Evolutionary conservation across 2,329 filamentous ascomycete genomes (phyloP).

Genomic region (Talaromyces pinophilus): DNA sequence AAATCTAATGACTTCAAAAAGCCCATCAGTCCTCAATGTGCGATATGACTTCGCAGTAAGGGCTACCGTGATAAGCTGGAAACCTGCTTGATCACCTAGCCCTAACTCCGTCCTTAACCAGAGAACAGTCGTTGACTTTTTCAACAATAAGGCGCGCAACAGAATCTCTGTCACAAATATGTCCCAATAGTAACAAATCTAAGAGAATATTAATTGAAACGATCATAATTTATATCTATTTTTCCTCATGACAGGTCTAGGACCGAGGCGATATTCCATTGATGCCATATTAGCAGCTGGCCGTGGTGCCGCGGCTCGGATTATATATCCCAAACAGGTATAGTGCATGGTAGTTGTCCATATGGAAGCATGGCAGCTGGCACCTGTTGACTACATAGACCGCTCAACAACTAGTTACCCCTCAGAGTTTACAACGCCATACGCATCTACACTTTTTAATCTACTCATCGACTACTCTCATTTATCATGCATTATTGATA

Average conservation of each 20-base stretch:
- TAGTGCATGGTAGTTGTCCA: background rate
- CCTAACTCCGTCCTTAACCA: too few relatives aligned
- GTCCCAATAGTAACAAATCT: background rate
- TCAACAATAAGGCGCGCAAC: background rate
- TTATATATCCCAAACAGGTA: background rate
- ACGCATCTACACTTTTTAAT: background rate
- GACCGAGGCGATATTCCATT: background rate
- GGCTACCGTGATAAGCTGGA: too few relatives aligned
- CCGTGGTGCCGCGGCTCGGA: background rate
- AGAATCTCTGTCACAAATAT: background rate
- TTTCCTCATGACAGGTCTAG: background rate
- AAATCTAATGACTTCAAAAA: too few relatives aligned
- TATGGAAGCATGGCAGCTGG: background rate
- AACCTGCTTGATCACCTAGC: too few relatives aligned
- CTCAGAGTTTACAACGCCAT: background rate
- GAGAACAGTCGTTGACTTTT: background rate
- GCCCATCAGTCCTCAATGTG: too few relatives aligned
- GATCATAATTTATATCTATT: background rate
- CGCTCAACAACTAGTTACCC: background rate
- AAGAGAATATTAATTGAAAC: background rate
- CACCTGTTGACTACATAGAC: conserved; percentile 2
- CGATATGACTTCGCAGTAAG: too few relatives aligned
- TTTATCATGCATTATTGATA: background rate
- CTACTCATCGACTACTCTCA: background rate
- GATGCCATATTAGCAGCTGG: background rate